Evolutionary conservation across 2,329 filamentous ascomycete genomes (phyloP), one percentile per base, ranked within the genome.

Genomic region (Aspergillus ruber): DNA sequence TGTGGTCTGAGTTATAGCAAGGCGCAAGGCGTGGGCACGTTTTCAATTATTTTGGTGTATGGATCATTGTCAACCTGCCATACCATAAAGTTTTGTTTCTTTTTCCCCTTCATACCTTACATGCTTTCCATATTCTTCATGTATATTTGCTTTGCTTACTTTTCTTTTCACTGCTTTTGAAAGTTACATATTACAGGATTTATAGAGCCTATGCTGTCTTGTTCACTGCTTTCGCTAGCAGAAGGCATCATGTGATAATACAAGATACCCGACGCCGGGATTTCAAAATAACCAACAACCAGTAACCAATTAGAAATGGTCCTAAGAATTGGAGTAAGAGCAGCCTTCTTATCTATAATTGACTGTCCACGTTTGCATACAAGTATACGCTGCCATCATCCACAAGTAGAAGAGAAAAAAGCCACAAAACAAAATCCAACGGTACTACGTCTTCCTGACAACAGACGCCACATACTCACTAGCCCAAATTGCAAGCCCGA

Each of bases 61-160:
- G 10, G 9, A 39, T 12, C 18, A 20, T 18, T 39, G 8, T 18
- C 36, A 39, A 12, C 36, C 7, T 39, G 5, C 10, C 25, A 29
- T 27, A 27, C 25, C 10, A n/a, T 35, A 13, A n/a, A 6, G 8
- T 17, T 3, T 15, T 35, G 6, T 1, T n/a, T n/a, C 33, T 35
- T 27, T 27, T 36, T 40, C 3, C 9, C 3, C n/a, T 33, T 46
- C 49, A 17, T 44, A 20, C 9, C 9, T 29, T 36, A 42, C 46
- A 41, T 46, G 39, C 15, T 49, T 49, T 45, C 23, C n/a, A 43
- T 46, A 40, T 25, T 10, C 21, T 39, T 35, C 20, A 29, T 29
- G 40, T 42, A 42, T 25, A 38, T 42, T 47, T 23, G 20, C 5
- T 17, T 57, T 52, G 20, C 49, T 56, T 54, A 45, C 13, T 42